Conservation (phyloP, 176 grass and related monocot genomes). For the Tuctoria greenei region DNA sequence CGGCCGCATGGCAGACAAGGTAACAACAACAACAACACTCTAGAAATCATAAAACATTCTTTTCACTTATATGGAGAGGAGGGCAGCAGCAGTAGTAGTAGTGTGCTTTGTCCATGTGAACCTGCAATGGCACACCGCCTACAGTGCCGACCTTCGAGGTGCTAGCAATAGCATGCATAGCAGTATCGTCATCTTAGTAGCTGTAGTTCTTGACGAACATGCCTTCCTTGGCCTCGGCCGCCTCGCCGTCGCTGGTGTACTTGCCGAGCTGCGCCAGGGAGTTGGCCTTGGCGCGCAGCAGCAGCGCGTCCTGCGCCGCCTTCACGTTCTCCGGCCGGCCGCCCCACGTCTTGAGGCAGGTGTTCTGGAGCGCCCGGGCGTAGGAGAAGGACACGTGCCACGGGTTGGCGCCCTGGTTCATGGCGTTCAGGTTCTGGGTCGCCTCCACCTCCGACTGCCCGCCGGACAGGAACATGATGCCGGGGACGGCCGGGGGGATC, state of each 20-base stretch:
- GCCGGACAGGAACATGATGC: constrained; percentile 98
- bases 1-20: constrained; percentile 1
- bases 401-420: constrained; percentile 88
- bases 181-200: constrained; percentile 48
- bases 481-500: constrained; percentile 87
- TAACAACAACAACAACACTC: too few relatives aligned
- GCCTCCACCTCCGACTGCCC: constrained; percentile 97
- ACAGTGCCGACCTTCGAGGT: constrained; percentile 2
- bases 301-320: constrained; percentile 77
- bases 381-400: constrained; percentile 99
- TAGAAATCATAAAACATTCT: too few relatives aligned
- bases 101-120: too few relatives aligned
- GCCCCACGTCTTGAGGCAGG: constrained; percentile 97
- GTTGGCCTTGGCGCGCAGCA: constrained; percentile 83
- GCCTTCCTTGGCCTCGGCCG: constrained; percentile 63
- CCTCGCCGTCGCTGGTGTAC: constrained; percentile 89
- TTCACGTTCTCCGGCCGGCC: constrained; percentile 80
- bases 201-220: constrained; percentile 99
- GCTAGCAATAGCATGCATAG: constrained; percentile 1
- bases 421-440: constrained; percentile 92
- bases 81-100: too few relatives aligned
- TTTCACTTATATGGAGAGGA: too few relatives aligned
- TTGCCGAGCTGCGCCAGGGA: constrained; percentile 93
- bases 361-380: constrained; percentile 93
- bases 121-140: too few relatives aligned